Base-by-base conservation (phyloP, 495 filamentous ascomycete genomes). In the Aspergillus sclerotioniger region DNA sequence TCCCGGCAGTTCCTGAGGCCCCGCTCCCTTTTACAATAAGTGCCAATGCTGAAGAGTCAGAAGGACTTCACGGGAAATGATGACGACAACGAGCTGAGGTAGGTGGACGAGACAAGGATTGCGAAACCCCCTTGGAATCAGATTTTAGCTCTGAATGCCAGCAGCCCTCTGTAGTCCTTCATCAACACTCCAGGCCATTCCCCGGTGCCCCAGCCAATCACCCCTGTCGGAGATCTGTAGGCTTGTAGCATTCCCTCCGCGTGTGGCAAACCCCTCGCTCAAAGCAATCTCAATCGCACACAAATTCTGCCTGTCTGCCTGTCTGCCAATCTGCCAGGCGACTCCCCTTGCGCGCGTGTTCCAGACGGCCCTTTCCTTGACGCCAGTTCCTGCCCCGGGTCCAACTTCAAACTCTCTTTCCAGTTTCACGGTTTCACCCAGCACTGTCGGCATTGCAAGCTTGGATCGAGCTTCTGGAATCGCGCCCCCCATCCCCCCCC, bases 391-490 rank as follows among this genome's bases (percentile, higher is more conserved):
- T 25, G 25, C 25, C 25, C 25, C n/a, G n/a, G n/a, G n/a, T 39
- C 35, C 15, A 13, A 6, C 4, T n/a, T 41, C 37, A 12, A 12
- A 13, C 9, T n/a, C 37, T n/a, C 37, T 41, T n/a, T 6, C 13
- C 37, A 12, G 31, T 10, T 10, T 33, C 6, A 33, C 31, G 10
- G 31, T 33, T 33, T 10, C 31, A 10, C 10, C 31, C 31, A 10
- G 6, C 31, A 6, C 31, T 33, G 10, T 6, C 31, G 31, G 6
- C 31, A 33, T 33, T 33, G 33, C 37, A 7, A 41, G 9, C 37
- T 41, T 25, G 47, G 47, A 50, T 16, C 47, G 20, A 50, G 47
- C 47, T 50, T 50, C 47, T 50, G 47, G 21, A 50, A 50, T 12
- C 19, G 28, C 47, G n/a, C n/a, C n/a, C n/a, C n/a, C n/a, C n/a